A percentile compares a stretch with the other conserved stretches of the same genome.
Conservation (phyloP, 208 protist species). For the Lotmaria passim region DNA sequence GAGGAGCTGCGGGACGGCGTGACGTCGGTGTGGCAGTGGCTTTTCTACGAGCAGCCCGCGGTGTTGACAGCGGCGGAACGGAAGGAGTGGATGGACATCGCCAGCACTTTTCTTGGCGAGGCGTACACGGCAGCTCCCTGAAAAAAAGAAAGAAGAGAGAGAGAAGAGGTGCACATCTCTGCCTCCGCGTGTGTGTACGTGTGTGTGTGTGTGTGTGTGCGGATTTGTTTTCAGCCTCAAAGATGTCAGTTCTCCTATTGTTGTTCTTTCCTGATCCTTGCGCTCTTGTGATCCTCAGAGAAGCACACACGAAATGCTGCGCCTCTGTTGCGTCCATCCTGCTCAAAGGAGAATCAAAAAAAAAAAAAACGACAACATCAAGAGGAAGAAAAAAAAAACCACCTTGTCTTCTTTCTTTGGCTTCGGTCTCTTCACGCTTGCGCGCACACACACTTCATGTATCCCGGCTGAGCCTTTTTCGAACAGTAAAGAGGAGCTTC, state of each 20-base stretch:
- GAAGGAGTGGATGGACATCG: conserved; percentile 58
- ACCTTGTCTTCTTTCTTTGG: conserved; percentile 27
- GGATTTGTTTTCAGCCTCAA: too few relatives aligned
- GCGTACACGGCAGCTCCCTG: conserved; percentile 54
- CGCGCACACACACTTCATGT: too few relatives aligned
- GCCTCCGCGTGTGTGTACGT: too few relatives aligned
- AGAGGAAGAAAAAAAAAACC: conserved; percentile 8
- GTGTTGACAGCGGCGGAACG: conserved; percentile 53
- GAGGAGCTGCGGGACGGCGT: conserved; percentile 71
- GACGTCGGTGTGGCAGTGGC: conserved; percentile 49
- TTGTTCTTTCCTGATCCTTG: too few relatives aligned
- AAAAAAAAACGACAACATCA: background rate
- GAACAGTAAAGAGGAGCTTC: too few relatives aligned
- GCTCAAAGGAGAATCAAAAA: background rate
- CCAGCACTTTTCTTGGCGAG: conserved; percentile 53
- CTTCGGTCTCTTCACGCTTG: too few relatives aligned
- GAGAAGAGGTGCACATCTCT: background rate
- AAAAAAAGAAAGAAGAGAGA: conserved; percentile 5
- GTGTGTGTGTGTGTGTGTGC: too few relatives aligned
- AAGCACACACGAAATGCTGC: too few relatives aligned
- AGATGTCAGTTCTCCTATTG: too few relatives aligned
- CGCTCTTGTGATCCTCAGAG: too few relatives aligned
- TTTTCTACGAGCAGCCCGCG: conserved; percentile 45
- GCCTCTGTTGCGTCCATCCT: too few relatives aligned
- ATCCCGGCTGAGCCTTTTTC: too few relatives aligned